Percentiles rank a stretch among this genome's conserved stretches.
Conservation (phyloP, 2,329 filamentous ascomycete genomes). For the Colletotrichum sojae region DNA sequence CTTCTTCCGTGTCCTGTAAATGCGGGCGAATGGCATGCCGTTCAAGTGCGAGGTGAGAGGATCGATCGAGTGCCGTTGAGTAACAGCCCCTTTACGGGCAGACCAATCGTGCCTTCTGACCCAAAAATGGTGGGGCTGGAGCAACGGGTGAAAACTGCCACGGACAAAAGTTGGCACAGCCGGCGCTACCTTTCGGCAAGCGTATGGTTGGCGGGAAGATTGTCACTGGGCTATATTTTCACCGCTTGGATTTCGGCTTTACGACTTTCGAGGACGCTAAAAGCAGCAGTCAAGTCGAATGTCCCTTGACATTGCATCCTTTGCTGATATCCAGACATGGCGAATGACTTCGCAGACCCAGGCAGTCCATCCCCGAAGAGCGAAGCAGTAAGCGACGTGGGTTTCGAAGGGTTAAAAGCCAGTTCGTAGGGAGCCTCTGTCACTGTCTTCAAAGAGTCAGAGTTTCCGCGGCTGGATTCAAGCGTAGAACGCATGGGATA, state of each 20-base stretch:
- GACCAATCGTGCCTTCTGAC: too few relatives aligned
- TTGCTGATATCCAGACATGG: not conserved
- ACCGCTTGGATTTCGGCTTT: not conserved
- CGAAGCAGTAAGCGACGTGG: not conserved
- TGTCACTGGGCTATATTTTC: not conserved
- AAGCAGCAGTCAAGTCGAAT: not conserved
- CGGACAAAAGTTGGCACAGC: not conserved
- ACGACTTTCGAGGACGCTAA: not conserved
- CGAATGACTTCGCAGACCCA: not conserved
- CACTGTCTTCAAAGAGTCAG: too few relatives aligned
- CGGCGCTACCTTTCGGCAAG: conserved; percentile 15
- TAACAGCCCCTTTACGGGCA: not conserved
- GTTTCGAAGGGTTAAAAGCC: not conserved
- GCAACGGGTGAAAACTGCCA: too few relatives aligned
- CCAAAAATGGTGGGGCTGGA: too few relatives aligned
- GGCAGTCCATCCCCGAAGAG: not conserved
- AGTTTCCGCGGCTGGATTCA: too few relatives aligned
- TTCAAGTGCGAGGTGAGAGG: not conserved
- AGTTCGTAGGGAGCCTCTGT: too few relatives aligned
- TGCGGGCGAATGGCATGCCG: not conserved
- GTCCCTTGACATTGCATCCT: not conserved
- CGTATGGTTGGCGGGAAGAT: not conserved
- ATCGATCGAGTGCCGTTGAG: not conserved
- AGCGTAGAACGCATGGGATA: too few relatives aligned
- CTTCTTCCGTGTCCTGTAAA: conserved; percentile 11